Evolutionary conservation across 345 rosid species (phyloP).

Genomic region (Lepidium didymum): DNA sequence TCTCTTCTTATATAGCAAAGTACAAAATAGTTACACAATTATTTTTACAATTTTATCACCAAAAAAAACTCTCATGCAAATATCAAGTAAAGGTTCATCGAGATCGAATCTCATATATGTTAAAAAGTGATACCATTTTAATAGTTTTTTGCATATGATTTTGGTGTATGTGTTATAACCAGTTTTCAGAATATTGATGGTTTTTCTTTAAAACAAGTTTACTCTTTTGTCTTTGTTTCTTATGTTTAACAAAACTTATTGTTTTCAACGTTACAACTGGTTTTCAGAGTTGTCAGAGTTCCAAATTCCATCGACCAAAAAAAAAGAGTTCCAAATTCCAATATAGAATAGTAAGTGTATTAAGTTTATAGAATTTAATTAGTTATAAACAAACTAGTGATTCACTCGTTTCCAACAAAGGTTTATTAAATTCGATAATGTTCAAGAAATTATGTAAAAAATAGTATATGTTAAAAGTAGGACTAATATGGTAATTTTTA

Average conservation of each 20-base stretch:
- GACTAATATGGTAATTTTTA: not conserved
- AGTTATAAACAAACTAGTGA: not conserved
- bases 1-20: no score
- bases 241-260: not conserved
- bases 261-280: slow-evolving; percentile 15
- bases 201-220: not conserved
- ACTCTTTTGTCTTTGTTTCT: not conserved
- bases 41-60: no score
- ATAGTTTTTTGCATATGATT: not conserved
- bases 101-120: not conserved
- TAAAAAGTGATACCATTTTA: not conserved
- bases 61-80: not conserved
- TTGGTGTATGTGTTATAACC: not conserved
- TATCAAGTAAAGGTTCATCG: not conserved
- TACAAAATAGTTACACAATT: no score
- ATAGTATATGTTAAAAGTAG: no score
- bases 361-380: not conserved
- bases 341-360: no score
- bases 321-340: slow-evolving; percentile 3
- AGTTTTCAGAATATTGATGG: not conserved
- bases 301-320: not conserved
- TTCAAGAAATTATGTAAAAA: no score
- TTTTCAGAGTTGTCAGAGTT: not conserved
- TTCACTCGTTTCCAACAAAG: not conserved
- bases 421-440: not conserved